Conservation (phyloP, 305 asterid species). For the Solanum hybrid region DNA sequence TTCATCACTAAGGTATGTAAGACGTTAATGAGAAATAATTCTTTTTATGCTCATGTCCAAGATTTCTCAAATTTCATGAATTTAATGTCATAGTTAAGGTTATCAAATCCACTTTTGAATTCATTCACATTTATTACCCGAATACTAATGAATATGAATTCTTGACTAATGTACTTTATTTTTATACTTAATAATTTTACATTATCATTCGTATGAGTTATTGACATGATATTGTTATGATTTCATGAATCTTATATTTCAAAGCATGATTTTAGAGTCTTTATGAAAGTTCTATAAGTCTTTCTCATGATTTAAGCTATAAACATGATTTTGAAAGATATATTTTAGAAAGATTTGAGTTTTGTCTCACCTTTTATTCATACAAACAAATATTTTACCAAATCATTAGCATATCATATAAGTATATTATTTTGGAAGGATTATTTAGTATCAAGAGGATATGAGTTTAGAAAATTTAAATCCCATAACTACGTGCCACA, state of each 20-base stretch:
- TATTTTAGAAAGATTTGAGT: too few species aligned
- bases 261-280: too few species aligned
- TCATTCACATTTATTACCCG: not conserved
- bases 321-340: too few species aligned
- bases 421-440: not conserved
- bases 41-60: not conserved
- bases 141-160: not conserved
- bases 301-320: too few species aligned
- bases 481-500: not conserved
- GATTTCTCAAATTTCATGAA: not conserved
- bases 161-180: too few species aligned
- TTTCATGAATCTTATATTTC: not conserved
- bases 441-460: not conserved
- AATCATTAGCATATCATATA: not conserved
- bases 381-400: too few species aligned
- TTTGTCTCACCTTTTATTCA: not conserved
- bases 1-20: not conserved
- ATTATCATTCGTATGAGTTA: not conserved
- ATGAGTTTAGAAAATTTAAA: too few species aligned
- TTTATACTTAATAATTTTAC: not conserved
- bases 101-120: not conserved
- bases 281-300: too few species aligned
- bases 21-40: too few species aligned
- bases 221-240: not conserved
- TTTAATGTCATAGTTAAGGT: too few species aligned